A percentile compares a stretch with the other conserved stretches of the same genome.
These are phyloP conservation scores for Myrica gale DNA, from an alignment of 306 rosid genomes.

Conservation along the genomic window DNA sequence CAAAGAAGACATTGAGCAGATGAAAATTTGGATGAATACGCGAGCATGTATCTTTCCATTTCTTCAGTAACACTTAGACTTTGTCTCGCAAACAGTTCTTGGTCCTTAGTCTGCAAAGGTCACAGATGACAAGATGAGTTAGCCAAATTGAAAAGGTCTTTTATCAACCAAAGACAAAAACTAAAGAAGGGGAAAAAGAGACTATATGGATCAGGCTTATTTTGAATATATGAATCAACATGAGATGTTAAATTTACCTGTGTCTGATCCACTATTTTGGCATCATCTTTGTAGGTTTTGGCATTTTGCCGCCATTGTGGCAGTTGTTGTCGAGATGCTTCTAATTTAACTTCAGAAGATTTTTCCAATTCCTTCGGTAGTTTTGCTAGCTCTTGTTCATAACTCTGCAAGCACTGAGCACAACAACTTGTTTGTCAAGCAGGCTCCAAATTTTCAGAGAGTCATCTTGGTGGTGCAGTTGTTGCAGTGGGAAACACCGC, in stretches of 20 bases:
- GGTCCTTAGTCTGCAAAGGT: no score
- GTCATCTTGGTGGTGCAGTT: constrained; percentile 42
- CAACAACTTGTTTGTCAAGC: constrained; percentile 52
- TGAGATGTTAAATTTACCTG: constrained; percentile 43
- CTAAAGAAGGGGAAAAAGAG: background rate
- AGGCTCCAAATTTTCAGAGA: constrained; percentile 60
- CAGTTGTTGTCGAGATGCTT: constrained; percentile 45
- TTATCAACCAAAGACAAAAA: background rate
- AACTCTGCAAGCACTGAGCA: constrained; percentile 55
- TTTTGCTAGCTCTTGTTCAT: constrained; percentile 58
- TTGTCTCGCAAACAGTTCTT: constrained; percentile 30
- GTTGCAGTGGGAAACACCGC: constrained; percentile 52
- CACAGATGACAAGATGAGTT: background rate
- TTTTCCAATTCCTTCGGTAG: constrained; percentile 53
- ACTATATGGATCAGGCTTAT: background rate
- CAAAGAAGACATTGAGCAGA: constrained; percentile 48
- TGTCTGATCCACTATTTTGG: constrained; percentile 43
- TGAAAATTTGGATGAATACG: constrained; percentile 77
- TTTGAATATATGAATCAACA: background rate
- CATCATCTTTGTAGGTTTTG: constrained; percentile 42
- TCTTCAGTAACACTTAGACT: constrained; percentile 66
- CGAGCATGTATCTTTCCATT: constrained; percentile 76
- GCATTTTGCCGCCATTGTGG: constrained; percentile 93
- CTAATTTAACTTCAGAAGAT: constrained; percentile 49
- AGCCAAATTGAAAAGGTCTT: background rate